These are phyloP conservation scores for Actinidia arguta DNA, from an alignment of 179 eudicot genomes.

Conservation along the genomic window DNA sequence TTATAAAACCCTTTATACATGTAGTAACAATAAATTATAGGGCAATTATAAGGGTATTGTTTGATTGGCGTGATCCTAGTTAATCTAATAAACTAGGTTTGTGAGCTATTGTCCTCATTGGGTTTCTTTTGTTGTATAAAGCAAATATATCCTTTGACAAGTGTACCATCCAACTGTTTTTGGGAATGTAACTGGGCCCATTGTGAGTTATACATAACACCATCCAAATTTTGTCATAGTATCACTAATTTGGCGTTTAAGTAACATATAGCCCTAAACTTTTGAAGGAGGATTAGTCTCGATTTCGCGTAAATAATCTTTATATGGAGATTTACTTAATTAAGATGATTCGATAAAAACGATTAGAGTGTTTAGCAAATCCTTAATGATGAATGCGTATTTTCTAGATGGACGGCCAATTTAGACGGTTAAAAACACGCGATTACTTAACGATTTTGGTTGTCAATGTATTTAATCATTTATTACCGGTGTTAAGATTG, in stretches of 20 bases:
- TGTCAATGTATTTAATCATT: not conserved
- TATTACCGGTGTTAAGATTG: not conserved
- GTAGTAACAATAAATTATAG: not conserved
- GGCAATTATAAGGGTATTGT: not conserved
- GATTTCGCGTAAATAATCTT: not conserved
- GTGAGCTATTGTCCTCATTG: slow-evolving; percentile 3
- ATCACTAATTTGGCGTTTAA: not conserved
- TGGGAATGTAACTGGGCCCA: not conserved
- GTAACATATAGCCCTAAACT: too few relatives aligned
- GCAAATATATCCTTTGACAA: not conserved
- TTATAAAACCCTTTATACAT: too few relatives aligned
- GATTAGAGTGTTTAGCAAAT: not conserved
- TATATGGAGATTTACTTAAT: not conserved
- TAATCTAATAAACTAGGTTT: not conserved
- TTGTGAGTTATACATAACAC: not conserved
- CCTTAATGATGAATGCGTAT: not conserved
- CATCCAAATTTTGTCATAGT: not conserved
- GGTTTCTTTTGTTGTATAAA: not conserved
- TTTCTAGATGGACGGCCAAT: not conserved
- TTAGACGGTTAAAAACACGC: not conserved
- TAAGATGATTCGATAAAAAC: not conserved
- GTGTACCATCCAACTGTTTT: not conserved
- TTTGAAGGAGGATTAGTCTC: not conserved
- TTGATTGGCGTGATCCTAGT: not conserved
- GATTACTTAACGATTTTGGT: not conserved